Evolutionary conservation across 768 basidiomycete genomes (phyloP).

Genomic region (Amanita thiersii): DNA sequence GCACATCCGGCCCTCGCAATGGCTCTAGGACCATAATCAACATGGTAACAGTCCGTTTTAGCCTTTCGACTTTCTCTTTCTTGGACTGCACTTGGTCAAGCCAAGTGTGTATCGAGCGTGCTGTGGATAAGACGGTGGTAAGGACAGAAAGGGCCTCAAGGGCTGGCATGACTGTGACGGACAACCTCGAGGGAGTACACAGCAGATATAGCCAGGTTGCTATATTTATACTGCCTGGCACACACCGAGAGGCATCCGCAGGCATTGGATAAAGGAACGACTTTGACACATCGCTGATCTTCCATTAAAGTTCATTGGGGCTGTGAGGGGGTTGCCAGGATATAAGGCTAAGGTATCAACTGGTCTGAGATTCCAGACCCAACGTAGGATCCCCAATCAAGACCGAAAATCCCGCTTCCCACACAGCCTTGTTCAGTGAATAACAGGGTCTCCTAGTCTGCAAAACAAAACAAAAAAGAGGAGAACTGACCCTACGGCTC

Average conservation of each 20-base stretch:
- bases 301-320: no score
- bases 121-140: not conserved
- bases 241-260: not conserved
- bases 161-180: not conserved
- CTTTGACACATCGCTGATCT: no score
- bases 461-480: no score
- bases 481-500: no score
- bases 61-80: constrained; percentile 1
- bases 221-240: not conserved
- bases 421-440: no score
- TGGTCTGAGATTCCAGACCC: no score
- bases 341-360: no score
- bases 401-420: no score
- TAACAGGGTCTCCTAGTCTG: no score
- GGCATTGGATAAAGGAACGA: not conserved
- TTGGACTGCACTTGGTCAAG: constrained; percentile 1
- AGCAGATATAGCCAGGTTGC: not conserved
- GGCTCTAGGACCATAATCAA: constrained; percentile 1
- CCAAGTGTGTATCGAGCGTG: constrained; percentile 2
- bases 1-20: not conserved
- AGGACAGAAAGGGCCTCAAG: not conserved
- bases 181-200: not conserved
- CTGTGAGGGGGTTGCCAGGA: no score
- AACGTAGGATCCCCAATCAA: no score
- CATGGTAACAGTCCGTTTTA: not conserved